Evolutionary conservation across 192 early-diverging fungal species (phyloP).

Genomic region (Haplosporangium gracile): DNA sequence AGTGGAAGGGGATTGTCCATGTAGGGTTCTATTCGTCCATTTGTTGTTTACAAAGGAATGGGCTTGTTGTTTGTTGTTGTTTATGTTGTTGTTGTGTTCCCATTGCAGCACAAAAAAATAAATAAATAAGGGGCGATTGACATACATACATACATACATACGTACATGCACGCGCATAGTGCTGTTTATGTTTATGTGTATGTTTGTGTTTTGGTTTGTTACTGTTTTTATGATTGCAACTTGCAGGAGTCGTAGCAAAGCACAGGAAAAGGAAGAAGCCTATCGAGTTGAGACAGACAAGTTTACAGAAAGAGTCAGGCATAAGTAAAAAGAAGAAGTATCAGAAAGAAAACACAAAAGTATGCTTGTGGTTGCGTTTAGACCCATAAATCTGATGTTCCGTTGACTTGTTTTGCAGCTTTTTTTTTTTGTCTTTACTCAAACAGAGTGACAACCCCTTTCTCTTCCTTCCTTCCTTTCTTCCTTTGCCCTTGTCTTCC

Average conservation of each 20-base stretch:
- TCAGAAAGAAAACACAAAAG: neutral
- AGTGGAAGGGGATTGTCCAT: neutral
- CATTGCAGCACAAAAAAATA: neutral
- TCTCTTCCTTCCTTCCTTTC: too few species aligned
- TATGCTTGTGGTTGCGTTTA: neutral
- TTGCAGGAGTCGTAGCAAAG: neutral
- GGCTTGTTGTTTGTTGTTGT: neutral
- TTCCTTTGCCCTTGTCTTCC: too few species aligned
- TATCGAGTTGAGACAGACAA: neutral
- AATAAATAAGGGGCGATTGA: neutral
- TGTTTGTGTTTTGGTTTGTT: neutral
- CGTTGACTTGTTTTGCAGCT: neutral
- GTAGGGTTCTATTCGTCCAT: slow-evolving; percentile 10
- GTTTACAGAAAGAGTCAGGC: neutral
- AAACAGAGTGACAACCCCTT: neutral
- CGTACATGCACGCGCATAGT: neutral
- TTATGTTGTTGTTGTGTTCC: neutral
- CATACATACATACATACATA: neutral
- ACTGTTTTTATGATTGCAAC: neutral
- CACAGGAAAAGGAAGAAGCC: neutral
- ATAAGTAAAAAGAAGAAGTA: neutral
- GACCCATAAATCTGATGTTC: neutral
- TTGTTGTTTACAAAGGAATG: slow-evolving; percentile 4
- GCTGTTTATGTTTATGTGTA: neutral
- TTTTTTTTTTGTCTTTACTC: neutral